These are phyloP conservation scores for Paxillus involutus DNA, from an alignment of 768 basidiomycete species.

Conservation along the genomic window DNA sequence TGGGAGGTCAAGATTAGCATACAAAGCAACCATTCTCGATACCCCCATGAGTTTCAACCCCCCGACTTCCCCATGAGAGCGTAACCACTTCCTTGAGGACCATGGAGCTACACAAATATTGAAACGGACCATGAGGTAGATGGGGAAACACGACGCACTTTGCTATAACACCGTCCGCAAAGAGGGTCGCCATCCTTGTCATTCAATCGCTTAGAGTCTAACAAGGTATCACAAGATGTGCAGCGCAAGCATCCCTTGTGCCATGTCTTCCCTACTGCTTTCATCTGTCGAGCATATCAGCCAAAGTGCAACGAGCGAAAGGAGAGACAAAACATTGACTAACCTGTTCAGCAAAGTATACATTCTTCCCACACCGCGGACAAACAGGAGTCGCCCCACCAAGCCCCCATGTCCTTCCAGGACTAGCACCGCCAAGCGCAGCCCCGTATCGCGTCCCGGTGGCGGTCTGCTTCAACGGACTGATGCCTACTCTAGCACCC, in stretches of 20 bases:
- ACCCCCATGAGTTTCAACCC: slow-evolving; percentile 24
- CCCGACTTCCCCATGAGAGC: slow-evolving; percentile 61
- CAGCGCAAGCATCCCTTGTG: slow-evolving; percentile 81
- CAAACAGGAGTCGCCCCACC: slow-evolving; percentile 59
- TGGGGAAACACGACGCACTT: slow-evolving; percentile 35
- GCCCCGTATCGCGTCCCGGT: slow-evolving; percentile 72
- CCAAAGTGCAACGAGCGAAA: background rate
- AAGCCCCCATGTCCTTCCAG: slow-evolving; percentile 50
- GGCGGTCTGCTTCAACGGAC: slow-evolving; percentile 39
- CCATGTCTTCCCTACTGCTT: slow-evolving; percentile 78
- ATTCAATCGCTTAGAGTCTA: slow-evolving; percentile 73
- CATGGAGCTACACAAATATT: slow-evolving; percentile 51
- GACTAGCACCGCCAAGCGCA: slow-evolving; percentile 45
- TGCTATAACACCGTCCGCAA: slow-evolving; percentile 73
- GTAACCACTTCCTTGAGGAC: slow-evolving; percentile 74
- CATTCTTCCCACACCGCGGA: slow-evolving; percentile 68
- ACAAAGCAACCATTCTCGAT: background rate
- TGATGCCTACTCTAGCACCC: background rate
- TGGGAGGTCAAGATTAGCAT: background rate
- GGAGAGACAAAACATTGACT: background rate
- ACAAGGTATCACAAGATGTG: slow-evolving; percentile 59
- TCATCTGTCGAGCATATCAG: slow-evolving; percentile 48
- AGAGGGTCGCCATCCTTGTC: slow-evolving; percentile 75
- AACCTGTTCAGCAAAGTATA: slow-evolving; percentile 87
- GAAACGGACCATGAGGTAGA: background rate